These are phyloP conservation scores for Trichoderma oligosporum DNA, from an alignment of 2,329 filamentous ascomycete species.

Conservation along the genomic window DNA sequence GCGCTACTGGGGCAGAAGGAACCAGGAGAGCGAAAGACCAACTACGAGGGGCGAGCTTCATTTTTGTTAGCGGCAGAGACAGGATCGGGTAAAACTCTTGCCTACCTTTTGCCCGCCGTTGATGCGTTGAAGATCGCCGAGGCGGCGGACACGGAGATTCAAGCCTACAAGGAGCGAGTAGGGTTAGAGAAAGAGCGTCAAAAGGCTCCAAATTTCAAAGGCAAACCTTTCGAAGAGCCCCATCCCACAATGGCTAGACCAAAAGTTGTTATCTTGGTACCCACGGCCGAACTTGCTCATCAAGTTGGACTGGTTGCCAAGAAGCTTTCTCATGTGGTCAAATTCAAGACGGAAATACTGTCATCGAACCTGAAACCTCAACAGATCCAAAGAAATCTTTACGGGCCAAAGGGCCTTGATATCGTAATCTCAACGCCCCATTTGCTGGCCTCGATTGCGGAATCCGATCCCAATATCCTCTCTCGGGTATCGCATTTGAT, in stretches of 20 bases:
- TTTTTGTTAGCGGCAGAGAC: conserved; percentile 93
- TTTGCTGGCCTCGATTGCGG: conserved; percentile 79
- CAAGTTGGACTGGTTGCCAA: conserved; percentile 84
- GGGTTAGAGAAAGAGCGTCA: conserved; percentile 57
- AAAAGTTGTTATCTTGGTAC: conserved; percentile 79
- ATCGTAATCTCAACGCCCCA: conserved; percentile 85
- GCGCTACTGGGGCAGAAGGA: conserved; percentile 61
- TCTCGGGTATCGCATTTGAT: conserved; percentile 87
- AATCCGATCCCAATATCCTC: conserved; percentile 86
- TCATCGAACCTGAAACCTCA: conserved; percentile 72
- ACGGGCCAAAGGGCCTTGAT: conserved; percentile 77
- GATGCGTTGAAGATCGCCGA: conserved; percentile 81
- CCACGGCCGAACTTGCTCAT: conserved; percentile 84
- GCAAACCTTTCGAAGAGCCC: conserved; percentile 64
- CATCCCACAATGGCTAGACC: conserved; percentile 75
- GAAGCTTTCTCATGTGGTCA: conserved; percentile 75
- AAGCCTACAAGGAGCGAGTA: conserved; percentile 53
- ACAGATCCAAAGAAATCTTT: conserved; percentile 80
- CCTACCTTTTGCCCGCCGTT: conserved; percentile 81
- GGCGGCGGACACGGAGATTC: conserved; percentile 53
- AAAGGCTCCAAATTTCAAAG: conserved; percentile 49
- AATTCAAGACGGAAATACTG: conserved; percentile 80
- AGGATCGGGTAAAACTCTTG: conserved; percentile 92
- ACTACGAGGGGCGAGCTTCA: conserved; percentile 41
- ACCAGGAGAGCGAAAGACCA: conserved; percentile 26